Percentiles rank a stretch among this genome's conserved stretches.
phyloP scores from a whole-genome alignment of 2,329 filamentous ascomycete genomes.

The Ceratocystis albifundus region DNA sequence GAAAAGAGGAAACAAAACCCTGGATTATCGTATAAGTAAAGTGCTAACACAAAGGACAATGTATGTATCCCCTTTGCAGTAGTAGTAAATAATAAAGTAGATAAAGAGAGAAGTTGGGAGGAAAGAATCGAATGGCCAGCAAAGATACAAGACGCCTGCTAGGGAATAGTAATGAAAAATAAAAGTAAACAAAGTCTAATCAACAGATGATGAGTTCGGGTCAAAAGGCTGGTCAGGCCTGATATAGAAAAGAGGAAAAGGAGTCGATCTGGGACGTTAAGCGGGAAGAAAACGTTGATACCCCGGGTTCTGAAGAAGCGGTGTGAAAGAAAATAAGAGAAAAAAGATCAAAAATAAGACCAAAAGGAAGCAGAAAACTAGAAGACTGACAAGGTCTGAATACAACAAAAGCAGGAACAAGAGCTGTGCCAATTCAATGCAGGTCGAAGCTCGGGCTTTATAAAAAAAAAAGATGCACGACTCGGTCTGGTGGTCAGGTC shows the following conservation, averaged over 20 bases:
- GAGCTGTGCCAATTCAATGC: slow-evolving; percentile 7
- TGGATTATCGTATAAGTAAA: background rate
- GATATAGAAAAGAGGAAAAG: slow-evolving; percentile 12
- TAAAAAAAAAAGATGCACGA: slow-evolving; percentile 4
- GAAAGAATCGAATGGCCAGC: background rate
- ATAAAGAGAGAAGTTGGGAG: background rate
- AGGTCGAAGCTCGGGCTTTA: slow-evolving; percentile 6
- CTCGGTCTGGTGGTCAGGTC: background rate
- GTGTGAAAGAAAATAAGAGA: slow-evolving; percentile 11
- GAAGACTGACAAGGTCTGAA: slow-evolving; percentile 9
- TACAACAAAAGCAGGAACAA: slow-evolving; percentile 11
- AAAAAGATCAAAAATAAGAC: background rate
- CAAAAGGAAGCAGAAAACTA: background rate
- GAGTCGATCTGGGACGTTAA: slow-evolving; percentile 14
- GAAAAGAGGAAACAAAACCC: background rate
- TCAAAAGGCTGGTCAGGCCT: slow-evolving; percentile 6
- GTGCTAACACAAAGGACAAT: slow-evolving; percentile 5
- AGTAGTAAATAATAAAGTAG: background rate
- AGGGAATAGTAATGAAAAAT: background rate
- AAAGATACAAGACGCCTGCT: background rate
- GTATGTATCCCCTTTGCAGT: slow-evolving; percentile 1
- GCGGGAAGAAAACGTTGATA: slow-evolving; percentile 41
- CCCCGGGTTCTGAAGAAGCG: slow-evolving; percentile 29
- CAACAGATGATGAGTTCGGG: background rate
- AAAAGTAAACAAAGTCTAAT: slow-evolving; percentile 3